Evolutionary conservation across 345 rosid genomes (phyloP).

Genomic region (Eucalyptus grandis): DNA sequence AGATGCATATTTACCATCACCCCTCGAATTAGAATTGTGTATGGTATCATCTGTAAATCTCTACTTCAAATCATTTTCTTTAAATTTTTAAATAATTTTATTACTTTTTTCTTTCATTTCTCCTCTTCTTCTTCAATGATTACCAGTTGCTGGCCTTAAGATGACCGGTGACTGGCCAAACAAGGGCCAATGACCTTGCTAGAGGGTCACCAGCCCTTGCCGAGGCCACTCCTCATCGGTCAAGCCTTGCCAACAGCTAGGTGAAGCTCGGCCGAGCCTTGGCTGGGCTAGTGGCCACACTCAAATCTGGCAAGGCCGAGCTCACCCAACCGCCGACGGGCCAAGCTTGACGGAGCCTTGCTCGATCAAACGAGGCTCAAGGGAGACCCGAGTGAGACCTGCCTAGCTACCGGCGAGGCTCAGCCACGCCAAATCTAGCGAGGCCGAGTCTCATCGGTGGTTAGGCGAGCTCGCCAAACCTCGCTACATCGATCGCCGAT

Average conservation of each 20-base stretch:
- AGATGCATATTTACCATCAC: background rate
- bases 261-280: accelerated
- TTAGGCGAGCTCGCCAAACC: no score
- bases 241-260: accelerated
- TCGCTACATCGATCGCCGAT: accelerated
- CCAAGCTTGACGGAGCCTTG: no score
- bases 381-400: accelerated
- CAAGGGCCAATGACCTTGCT: accelerated
- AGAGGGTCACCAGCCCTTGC: accelerated
- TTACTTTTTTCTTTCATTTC: no score
- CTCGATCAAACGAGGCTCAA: no score
- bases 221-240: accelerated
- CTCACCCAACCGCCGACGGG: accelerated
- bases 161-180: accelerated
- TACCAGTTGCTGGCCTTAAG: accelerated
- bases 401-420: accelerated
- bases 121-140: no score
- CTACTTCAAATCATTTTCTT: no score
- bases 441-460: accelerated
- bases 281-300: accelerated
- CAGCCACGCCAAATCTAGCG: accelerated
- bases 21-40: background rate
- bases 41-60: accelerated
- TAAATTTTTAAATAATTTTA: no score
- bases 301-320: accelerated